Evolutionary conservation across 1,284 basidiomycete genomes (phyloP), one percentile per base, ranked within the genome.

Genomic region (Trichosporon faecale): DNA sequence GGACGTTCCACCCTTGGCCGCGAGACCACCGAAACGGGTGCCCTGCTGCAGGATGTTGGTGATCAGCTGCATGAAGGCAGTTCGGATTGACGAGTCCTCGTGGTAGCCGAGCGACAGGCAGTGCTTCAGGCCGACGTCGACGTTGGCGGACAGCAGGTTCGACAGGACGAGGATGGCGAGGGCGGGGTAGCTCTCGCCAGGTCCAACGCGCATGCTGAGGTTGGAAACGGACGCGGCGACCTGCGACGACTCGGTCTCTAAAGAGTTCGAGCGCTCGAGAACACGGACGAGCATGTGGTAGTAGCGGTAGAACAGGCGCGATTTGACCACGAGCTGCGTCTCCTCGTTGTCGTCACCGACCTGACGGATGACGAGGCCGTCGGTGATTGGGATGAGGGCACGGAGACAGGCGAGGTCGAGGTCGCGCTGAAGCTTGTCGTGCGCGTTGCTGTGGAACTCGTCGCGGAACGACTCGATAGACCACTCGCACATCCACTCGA

Each of bases 1-100:
- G 1, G 74, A 60, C 0, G 75, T 71, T 2, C 69, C 49, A 18
- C 76, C 64, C 63, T 76, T 78, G 2, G 74, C 66, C 0, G 74
- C 69, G 4, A 79, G 71, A 35, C 76, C 76, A 16, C 78, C 77
- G 63, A 81, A 82, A 9, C 76, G 72, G 0, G 91, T 89, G 21
- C 92, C 93, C 76, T 92, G 90, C 16, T 90, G 88, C 66, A 97
- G 87, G 3, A 95, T 92, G 64, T 91, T 88, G 64, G 92, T 89
- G 82, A 95, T 93, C n/a, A 95, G 90, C 78, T 91, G 90, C 67
- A 93, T 90, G 78, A 95, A 96, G 27, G 94, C 92, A 2, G 89
- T 87, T 44, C 93, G 89, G 77, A 91, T 90, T 31, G 88, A 84
- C 18, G 87, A 85, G 77, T 95, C 91, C 31, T 86, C 84, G 76